Conservation (phyloP, 345 rosid species). For the Salix purpurea region DNA sequence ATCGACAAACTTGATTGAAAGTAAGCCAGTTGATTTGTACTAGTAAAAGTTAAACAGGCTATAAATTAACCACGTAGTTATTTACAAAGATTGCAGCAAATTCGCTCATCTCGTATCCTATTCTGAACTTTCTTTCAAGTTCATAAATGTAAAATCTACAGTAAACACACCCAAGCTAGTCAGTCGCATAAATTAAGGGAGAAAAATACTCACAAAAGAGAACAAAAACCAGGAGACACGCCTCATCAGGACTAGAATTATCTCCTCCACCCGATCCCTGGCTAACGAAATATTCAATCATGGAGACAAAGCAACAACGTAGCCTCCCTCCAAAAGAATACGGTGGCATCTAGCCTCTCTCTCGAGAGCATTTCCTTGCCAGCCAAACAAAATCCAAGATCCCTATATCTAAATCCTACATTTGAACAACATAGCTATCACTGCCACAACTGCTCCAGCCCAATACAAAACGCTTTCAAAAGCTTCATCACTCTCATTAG, state of each 20-base stretch:
- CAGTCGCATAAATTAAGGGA: not conserved
- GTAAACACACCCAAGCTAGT: conserved; percentile 20
- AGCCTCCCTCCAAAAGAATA: conserved; percentile 71
- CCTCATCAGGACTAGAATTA: conserved; percentile 22
- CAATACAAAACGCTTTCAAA: conserved; percentile 9
- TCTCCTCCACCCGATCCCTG: conserved; percentile 20
- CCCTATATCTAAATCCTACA: conserved; percentile 33
- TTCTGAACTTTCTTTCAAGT: conserved; percentile 22
- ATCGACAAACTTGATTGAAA: not conserved
- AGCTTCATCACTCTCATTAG: conserved; percentile 19
- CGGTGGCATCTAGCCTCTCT: conserved; percentile 24
- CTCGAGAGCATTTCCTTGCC: conserved; percentile 21
- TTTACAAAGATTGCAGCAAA: conserved; percentile 45
- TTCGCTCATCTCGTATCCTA: conserved; percentile 13
- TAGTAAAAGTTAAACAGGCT: not conserved
- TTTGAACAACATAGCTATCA: conserved; percentile 21
- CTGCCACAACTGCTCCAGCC: conserved; percentile 10
- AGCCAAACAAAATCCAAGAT: conserved; percentile 33
- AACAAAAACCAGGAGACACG: conserved; percentile 18
- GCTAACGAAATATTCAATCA: conserved; percentile 41
- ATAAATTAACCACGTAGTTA: conserved; percentile 20
- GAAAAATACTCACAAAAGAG: not conserved
- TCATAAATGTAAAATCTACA: conserved; percentile 37
- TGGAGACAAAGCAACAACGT: conserved; percentile 37
- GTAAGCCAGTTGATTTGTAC: not conserved